Base-by-base conservation (phyloP, 805 yeast species). In the Candida morakotiae region DNA sequence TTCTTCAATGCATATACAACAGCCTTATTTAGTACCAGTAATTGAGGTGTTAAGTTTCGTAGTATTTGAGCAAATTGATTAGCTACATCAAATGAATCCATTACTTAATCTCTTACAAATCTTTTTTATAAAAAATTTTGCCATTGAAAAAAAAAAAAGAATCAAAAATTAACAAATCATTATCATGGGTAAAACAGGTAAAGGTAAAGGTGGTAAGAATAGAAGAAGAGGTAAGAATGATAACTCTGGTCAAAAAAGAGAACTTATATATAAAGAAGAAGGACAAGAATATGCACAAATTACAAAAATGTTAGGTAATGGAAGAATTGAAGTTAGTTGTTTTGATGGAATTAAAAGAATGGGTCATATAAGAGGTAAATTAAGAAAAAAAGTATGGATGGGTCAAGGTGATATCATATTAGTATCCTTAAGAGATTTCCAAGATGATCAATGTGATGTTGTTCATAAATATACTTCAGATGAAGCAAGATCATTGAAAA, bases 351-450 rank as follows among this genome's bases (percentile, higher is more conserved):
- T 75, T 51, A 86, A 81, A 62, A 82, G 99, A 73, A 78, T 88
- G 79, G 98, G 95, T 14, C 98, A 91, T 61, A 93, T 93, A 58
- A 87, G 99, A 77, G 99, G 99, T 55, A 93, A 93, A 63, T 78
- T 93, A 70, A 86, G 99, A 78, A 93, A 93, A 83, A 93, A 91
- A 79, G 98, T 93, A 44, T 93, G 99, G 99, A 89, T 93, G 87
- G 86, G 86, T 33, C 98, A 88, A 65, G 98, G 98, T 71, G 99
- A 93, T 62, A 93, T 93, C 53, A 87, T 93, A 51, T 73, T 93
- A 58, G 93, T 91, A 33, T 89, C 96, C 6, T 78, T 93, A 54
- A 88, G 99, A 76, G 99, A 93, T 58, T 93, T 93, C 80, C 97
- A 93, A 69, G 97, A 91, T 57, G 96, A 87, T 45, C 95, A 86